phyloP scores from a whole-genome alignment of 495 filamentous ascomycete genomes.

The Aspergillus hancockii region DNA sequence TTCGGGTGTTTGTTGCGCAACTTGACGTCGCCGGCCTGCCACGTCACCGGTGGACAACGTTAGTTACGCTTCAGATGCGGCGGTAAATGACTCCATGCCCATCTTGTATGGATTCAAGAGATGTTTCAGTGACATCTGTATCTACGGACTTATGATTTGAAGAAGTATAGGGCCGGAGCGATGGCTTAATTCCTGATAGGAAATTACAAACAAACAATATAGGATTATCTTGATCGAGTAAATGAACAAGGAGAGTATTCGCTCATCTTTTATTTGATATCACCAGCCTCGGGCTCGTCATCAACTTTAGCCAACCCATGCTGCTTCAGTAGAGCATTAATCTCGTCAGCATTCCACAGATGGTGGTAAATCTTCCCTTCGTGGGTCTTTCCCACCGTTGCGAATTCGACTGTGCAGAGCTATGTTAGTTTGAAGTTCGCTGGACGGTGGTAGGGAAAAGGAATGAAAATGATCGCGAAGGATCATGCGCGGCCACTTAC shows the following conservation, averaged over 20 bases:
- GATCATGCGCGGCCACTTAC: constrained; percentile 51
- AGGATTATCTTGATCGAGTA: constrained; percentile 30
- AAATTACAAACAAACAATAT: constrained; percentile 21
- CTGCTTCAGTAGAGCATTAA: constrained; percentile 89
- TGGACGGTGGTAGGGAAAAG: constrained; percentile 1
- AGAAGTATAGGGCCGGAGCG: background rate
- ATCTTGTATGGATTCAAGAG: background rate
- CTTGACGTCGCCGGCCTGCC: constrained; percentile 33
- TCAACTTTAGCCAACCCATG: constrained; percentile 91
- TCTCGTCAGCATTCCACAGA: constrained; percentile 96
- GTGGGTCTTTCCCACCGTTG: constrained; percentile 93
- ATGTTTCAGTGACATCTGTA: background rate
- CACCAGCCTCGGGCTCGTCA: constrained; percentile 68
- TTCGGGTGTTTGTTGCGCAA: constrained; percentile 27
- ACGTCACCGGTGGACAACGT: constrained; percentile 40
- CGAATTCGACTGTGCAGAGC: constrained; percentile 81
- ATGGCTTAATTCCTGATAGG: background rate
- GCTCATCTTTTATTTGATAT: constrained; percentile 44
- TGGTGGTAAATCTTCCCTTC: constrained; percentile 96
- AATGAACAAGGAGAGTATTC: constrained; percentile 13
- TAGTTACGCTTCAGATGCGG: constrained; percentile 28
- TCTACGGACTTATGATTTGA: background rate
- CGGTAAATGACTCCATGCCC: constrained; percentile 12
- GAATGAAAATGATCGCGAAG: background rate
- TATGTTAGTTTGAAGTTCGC: constrained; percentile 1